Evolutionary conservation across 768 basidiomycete species (phyloP), one percentile per base, ranked within the genome.

Genomic region (Mycena rebaudengoi): DNA sequence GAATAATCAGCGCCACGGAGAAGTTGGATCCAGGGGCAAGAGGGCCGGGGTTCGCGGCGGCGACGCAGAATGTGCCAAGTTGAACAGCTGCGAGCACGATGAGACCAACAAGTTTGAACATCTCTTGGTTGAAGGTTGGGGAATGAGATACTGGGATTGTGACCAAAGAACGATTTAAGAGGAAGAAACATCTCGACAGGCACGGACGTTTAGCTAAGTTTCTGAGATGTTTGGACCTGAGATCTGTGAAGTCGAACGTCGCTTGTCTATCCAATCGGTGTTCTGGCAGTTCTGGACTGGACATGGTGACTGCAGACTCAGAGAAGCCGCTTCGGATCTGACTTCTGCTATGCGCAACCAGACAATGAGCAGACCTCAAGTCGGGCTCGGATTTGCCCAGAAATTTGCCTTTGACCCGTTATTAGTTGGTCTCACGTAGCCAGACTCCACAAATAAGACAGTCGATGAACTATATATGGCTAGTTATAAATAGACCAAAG

Each of bases 81-180:
- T 41, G 39, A 21, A 20, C 53, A 43, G 40, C 40, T 41, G 40
- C 53, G 40, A 54, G 53, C 7, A 43, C 40, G 40, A 30, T 21
- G 40, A 54, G n/a, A 30, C 53, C 20, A 20, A 29, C 28, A 41
- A 54, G 14, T 43, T 54, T 43, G n/a, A 54, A 43, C 53, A 54
- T 54, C 23, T 52, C 51, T 3, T 51, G 50, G 35, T 18, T 20
- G 50, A 26, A 52, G 35, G 23, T 52, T 26, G 51, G 23, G 35
- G 30, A n/a, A n/a, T n/a, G n/a, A 16, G 20, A 50, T 32, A 23
- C 32, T 33, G 20, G 49, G n/a, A n/a, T n/a, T n/a, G n/a, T n/a
- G n/a, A 37, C 35, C 35, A 37, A 37, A 37, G 35, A 10, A 37
- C 35, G 10, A 37, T 18, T 37, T 37, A 37, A 37, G 35, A 37